Conservation (phyloP, 148 eudicot genomes). For the Pharnaceum exiguum region DNA sequence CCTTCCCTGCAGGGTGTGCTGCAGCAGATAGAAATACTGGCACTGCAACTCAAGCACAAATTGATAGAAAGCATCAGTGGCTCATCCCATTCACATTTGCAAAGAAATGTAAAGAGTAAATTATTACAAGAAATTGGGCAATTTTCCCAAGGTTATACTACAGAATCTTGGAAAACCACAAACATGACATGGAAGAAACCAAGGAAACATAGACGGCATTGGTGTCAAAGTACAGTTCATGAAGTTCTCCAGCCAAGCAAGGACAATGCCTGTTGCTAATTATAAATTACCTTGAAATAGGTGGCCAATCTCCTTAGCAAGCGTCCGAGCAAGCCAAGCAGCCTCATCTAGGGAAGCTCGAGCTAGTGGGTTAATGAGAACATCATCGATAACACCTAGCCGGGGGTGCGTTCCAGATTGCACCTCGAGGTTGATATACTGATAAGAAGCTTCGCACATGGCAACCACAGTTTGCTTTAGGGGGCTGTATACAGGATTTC, state of each 20-base stretch:
- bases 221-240: no score
- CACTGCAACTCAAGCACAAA: conserved; percentile 32
- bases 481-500: conserved; percentile 57
- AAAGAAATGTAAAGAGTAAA: background rate
- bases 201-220: no score
- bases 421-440: conserved; percentile 42
- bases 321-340: conserved; percentile 53
- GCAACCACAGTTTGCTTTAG: conserved; percentile 41
- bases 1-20: conserved; percentile 57
- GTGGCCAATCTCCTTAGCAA: conserved; percentile 52
- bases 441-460: conserved; percentile 55
- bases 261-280: no score
- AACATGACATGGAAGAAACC: no score
- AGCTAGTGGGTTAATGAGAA: conserved; percentile 44
- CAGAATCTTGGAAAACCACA: no score
- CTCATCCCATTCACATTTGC: background rate
- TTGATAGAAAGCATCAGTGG: background rate
- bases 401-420: conserved; percentile 63
- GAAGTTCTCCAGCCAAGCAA: no score
- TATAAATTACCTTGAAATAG: conserved; percentile 41
- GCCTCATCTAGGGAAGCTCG: conserved; percentile 64
- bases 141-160: background rate
- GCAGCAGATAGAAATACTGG: conserved; percentile 53
- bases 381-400: conserved; percentile 59
- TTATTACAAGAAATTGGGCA: background rate